A percentile compares a stretch with the other conserved stretches of the same genome.
phyloP scores from a whole-genome alignment of 768 basidiomycete species.

The Macrolepiota albuminosa region DNA sequence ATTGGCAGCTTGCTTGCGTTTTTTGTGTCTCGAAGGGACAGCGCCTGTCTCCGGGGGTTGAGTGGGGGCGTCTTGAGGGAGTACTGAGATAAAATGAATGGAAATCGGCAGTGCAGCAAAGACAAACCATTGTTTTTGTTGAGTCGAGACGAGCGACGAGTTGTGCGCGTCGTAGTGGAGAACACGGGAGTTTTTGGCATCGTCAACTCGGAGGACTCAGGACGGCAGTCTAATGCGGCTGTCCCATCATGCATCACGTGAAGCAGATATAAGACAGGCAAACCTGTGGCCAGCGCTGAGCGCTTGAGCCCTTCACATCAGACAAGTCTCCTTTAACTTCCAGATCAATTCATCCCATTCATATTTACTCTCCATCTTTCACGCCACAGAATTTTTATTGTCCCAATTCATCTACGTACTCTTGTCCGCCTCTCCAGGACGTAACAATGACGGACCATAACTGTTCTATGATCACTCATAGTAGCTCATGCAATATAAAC shows the following conservation, averaged over 20 bases:
- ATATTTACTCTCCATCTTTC: neutral
- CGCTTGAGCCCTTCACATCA: no score
- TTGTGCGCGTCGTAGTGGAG: constrained; percentile 5
- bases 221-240: neutral
- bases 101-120: neutral
- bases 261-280: neutral
- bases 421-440: neutral
- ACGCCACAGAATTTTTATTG: neutral
- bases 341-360: constrained; percentile 11
- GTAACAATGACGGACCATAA: neutral
- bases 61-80: constrained; percentile 3
- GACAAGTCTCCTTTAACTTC: neutral
- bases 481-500: neutral
- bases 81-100: neutral
- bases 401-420: neutral
- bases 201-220: constrained; percentile 1
- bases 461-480: neutral
- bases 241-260: constrained; percentile 6
- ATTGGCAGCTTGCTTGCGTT: constrained; percentile 6
- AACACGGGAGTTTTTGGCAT: constrained; percentile 17
- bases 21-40: constrained; percentile 7
- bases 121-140: constrained; percentile 16
- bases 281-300: no score
- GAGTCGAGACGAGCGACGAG: constrained; percentile 27
- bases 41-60: constrained; percentile 1